These are phyloP conservation scores for Citrullus colocynthis DNA, from an alignment of 306 rosid species.

Conservation along the genomic window DNA sequence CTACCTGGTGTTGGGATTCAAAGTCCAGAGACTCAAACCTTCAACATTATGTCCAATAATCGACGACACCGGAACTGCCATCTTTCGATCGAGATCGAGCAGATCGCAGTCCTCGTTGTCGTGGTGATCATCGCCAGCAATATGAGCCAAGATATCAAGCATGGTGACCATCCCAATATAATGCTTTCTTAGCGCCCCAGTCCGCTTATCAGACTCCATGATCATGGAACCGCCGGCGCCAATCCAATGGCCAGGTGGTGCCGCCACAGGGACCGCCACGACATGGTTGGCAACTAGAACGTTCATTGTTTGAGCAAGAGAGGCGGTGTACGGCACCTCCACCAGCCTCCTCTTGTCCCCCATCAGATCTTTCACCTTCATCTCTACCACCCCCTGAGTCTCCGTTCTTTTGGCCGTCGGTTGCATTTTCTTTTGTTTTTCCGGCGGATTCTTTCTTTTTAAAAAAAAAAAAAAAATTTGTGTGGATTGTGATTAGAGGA, in stretches of 20 bases:
- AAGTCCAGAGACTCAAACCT: constrained; percentile 84
- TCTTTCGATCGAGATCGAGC: constrained; percentile 40
- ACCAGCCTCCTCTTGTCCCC: constrained; percentile 48
- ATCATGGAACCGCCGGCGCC: constrained; percentile 92
- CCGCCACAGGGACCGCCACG: constrained; percentile 77
- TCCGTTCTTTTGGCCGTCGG: constrained; percentile 9
- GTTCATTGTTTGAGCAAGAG: constrained; percentile 65
- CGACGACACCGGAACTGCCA: constrained; percentile 51
- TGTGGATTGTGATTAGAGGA: not conserved
- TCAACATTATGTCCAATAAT: constrained; percentile 63
- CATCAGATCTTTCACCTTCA: constrained; percentile 50
- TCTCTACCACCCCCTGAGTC: constrained; percentile 23
- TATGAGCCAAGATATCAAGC: constrained; percentile 75
- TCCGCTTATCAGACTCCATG: constrained; percentile 65
- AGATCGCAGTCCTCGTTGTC: constrained; percentile 7
- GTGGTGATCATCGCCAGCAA: constrained; percentile 37
- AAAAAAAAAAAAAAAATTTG: too few species aligned
- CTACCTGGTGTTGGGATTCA: constrained; percentile 68
- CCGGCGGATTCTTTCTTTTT: not conserved
- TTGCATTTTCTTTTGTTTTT: constrained; percentile 22
- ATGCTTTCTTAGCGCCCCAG: constrained; percentile 48
- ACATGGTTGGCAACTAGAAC: constrained; percentile 56
- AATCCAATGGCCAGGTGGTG: constrained; percentile 90
- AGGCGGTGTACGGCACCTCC: constrained; percentile 82
- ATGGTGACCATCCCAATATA: constrained; percentile 85